A percentile compares a stretch with the other conserved stretches of the same genome.
Evolutionary conservation across 2,329 filamentous ascomycete species (phyloP).

Genomic region (Fusarium abutilonis): DNA sequence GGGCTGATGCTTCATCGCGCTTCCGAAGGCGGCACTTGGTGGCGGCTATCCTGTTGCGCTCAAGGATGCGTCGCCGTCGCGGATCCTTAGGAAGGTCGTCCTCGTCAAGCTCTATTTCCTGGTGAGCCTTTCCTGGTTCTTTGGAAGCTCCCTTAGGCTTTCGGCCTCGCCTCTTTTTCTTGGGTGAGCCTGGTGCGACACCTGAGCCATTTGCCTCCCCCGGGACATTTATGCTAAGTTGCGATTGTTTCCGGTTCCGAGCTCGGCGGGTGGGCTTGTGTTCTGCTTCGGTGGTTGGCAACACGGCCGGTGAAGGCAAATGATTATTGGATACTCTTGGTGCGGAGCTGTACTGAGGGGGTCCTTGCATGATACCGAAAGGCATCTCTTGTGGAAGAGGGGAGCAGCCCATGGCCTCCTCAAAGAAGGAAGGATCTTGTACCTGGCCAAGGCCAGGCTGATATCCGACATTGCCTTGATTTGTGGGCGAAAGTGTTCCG

Average conservation of each 20-base stretch:
- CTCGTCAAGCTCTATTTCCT: constrained; percentile 36
- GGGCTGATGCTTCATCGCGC: constrained; percentile 46
- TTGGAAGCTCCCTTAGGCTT: constrained; percentile 39
- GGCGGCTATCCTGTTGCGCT: constrained; percentile 48
- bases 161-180: constrained; percentile 43
- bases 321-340: constrained; percentile 9
- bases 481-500: constrained; percentile 36
- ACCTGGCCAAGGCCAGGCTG: constrained; percentile 34
- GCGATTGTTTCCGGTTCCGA: constrained; percentile 23
- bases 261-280: constrained; percentile 20
- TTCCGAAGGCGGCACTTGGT: constrained; percentile 49
- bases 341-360: constrained; percentile 23
- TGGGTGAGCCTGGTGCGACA: constrained; percentile 8
- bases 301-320: constrained; percentile 6
- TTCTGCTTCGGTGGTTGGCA: constrained; percentile 24
- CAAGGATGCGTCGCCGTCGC: constrained; percentile 43
- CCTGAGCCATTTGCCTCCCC: constrained; percentile 8
- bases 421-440: constrained; percentile 41
- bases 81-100: constrained; percentile 40
- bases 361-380: constrained; percentile 32
- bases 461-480: constrained; percentile 30
- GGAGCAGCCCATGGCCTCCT: constrained; percentile 41
- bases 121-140: constrained; percentile 13
- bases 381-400: constrained; percentile 33
- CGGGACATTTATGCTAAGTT: constrained; percentile 19